phyloP scores from a whole-genome alignment of 306 rosid genomes.

The Castanea mollissima region DNA sequence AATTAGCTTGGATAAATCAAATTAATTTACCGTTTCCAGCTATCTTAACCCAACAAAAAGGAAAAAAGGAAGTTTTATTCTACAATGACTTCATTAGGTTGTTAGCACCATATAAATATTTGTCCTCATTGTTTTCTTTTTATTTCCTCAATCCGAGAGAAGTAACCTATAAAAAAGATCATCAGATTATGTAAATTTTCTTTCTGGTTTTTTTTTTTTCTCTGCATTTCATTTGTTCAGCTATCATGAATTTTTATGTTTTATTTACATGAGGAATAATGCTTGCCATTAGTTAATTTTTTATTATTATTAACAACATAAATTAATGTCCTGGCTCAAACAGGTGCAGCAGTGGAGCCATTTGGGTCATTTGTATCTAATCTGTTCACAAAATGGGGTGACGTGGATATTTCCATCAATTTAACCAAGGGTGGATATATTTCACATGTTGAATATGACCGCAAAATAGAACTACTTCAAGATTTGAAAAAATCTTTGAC shows the following conservation, averaged over 20 bases:
- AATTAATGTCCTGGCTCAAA: slow-evolving; percentile 30
- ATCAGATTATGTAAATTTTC: slow-evolving; percentile 11
- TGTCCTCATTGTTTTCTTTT: neutral
- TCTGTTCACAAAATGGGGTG: slow-evolving; percentile 79
- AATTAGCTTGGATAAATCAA: no score
- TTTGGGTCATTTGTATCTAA: slow-evolving; percentile 85
- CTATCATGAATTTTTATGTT: neutral
- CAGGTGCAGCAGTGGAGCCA: slow-evolving; percentile 92
- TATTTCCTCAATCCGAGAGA: neutral
- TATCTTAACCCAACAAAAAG: no score
- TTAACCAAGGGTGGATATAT: slow-evolving; percentile 54
- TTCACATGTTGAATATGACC: slow-evolving; percentile 58
- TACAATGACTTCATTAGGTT: neutral
- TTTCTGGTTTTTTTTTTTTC: neutral
- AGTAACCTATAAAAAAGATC: neutral
- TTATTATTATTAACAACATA: slow-evolving; percentile 14
- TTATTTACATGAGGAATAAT: slow-evolving; percentile 1
- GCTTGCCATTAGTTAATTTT: slow-evolving; percentile 9
- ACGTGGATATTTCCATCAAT: slow-evolving; percentile 82
- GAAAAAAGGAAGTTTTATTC: slow-evolving; percentile 3
- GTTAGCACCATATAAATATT: neutral
- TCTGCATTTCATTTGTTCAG: neutral
- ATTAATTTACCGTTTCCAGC: no score
- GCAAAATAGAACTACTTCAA: slow-evolving; percentile 42
- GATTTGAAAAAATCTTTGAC: slow-evolving; percentile 47